phyloP scores from a whole-genome alignment of 306 rosid species.

The Cicer judaicum region DNA sequence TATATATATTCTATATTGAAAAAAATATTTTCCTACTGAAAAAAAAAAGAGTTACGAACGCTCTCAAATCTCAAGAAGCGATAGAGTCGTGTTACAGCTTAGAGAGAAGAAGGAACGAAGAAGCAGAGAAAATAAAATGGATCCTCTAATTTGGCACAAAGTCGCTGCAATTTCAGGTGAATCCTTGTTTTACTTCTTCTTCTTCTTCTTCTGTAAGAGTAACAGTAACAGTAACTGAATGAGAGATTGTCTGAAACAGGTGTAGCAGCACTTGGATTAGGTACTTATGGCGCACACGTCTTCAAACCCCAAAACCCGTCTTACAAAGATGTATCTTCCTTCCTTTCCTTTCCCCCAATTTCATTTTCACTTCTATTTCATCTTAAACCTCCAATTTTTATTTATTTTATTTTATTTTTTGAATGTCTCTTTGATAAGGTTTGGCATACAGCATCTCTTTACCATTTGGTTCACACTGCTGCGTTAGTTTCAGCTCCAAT shows the following conservation, averaged over 20 bases:
- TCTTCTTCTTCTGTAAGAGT: not conserved
- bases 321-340: slow-evolving; percentile 67
- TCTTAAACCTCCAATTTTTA: slow-evolving; percentile 14
- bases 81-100: not conserved
- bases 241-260: slow-evolving; percentile 56
- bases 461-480: slow-evolving; percentile 91
- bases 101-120: not conserved
- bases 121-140: slow-evolving; percentile 46
- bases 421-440: slow-evolving; percentile 55
- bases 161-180: slow-evolving; percentile 85
- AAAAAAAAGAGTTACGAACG: no score
- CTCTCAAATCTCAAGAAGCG: not conserved
- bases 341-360: not conserved
- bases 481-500: slow-evolving; percentile 85
- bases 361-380: slow-evolving; percentile 31
- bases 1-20: not conserved
- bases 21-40: no score
- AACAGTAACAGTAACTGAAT: not conserved
- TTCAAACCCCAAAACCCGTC: slow-evolving; percentile 83
- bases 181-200: not conserved
- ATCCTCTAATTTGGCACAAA: slow-evolving; percentile 85
- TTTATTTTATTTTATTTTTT: not conserved
- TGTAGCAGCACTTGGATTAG: slow-evolving; percentile 86
- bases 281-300: slow-evolving; percentile 84
- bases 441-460: slow-evolving; percentile 94